Evolutionary conservation across 805 yeast species (phyloP), one percentile per base, ranked within the genome.

Genomic region (Candida alai): DNA sequence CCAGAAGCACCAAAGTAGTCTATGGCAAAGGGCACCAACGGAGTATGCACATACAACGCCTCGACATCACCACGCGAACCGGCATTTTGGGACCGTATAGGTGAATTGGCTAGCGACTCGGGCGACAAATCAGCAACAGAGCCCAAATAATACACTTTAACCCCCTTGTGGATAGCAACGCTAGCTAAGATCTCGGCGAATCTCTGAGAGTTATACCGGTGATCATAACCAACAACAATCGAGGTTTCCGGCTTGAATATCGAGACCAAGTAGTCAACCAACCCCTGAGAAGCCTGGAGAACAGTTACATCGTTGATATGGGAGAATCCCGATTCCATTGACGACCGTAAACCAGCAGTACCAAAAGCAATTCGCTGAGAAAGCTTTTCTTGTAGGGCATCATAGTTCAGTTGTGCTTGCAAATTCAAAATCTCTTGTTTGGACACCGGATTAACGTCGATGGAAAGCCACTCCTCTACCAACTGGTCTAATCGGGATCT

Each of bases 181-280:
- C 81, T 69, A 1, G 88, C 88, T 0, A 95, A 73, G 12, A 88
- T 68, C 35, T 76, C 74, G 2, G 97, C 97, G 65, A 84, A 90
- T 37, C 79, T 63, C 39, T 65, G 66, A 0, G 97, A 90, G 48
- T 87, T 74, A 58, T 74, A 80, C 23, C 98, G 68, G 56, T 93
- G 97, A 54, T 90, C 98, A 60, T 88, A 88, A 1, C 97, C 97
- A 25, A 90, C 63, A 0, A 88, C 96, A 12, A 85, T 68, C 52
- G 73, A 32, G 10, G 22, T 34, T 26, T 19, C 21, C 13, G 21
- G 23, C 4, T 28, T 26, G 10, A 41, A 43, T 54, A 35, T 48
- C 26, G 47, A 49, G 4, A 52, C 49, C 6, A 72, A 35, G 47
- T 81, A 80, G 30, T 56, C 54, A 0, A 86, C 78, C 13, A 84